A percentile compares a stretch with the other conserved stretches of the same genome.
phyloP scores from a whole-genome alignment of 768 basidiomycete genomes.

The Mycena alexandri region DNA sequence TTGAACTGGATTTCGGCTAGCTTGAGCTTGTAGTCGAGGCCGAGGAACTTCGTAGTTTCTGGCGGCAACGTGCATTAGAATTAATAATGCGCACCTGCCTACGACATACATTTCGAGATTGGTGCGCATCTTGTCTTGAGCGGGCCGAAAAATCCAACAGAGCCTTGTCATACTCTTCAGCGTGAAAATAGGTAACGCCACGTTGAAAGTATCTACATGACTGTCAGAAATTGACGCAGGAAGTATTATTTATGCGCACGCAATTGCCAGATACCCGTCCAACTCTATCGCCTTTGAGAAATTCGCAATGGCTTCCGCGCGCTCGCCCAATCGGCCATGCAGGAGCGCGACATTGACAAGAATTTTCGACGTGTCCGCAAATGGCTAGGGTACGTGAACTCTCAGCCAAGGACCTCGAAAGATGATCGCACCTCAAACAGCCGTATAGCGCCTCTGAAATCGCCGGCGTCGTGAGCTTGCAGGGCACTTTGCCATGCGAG shows the following conservation, averaged over 20 bases:
- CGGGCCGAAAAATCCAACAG: slow-evolving; percentile 35
- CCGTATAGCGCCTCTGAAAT: slow-evolving; percentile 31
- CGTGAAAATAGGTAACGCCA: slow-evolving; percentile 30
- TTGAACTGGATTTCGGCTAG: slow-evolving; percentile 34
- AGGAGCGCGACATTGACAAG: slow-evolving; percentile 78
- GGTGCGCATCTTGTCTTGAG: slow-evolving; percentile 36
- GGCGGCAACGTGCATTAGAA: neutral
- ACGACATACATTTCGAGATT: slow-evolving; percentile 33
- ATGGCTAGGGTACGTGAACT: slow-evolving; percentile 20
- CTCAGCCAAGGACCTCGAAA: no score
- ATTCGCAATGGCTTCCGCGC: slow-evolving; percentile 67
- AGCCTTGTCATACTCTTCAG: slow-evolving; percentile 28
- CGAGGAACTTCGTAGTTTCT: slow-evolving; percentile 38
- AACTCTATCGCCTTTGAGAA: slow-evolving; percentile 67
- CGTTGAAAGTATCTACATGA: slow-evolving; percentile 39
- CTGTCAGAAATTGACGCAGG: no score
- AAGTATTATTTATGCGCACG: slow-evolving; percentile 49
- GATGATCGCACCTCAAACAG: slow-evolving; percentile 36
- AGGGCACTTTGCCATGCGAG: slow-evolving; percentile 37
- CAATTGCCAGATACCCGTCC: slow-evolving; percentile 76
- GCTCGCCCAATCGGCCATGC: slow-evolving; percentile 72
- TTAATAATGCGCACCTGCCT: neutral
- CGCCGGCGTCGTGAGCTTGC: slow-evolving; percentile 28
- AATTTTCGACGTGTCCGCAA: slow-evolving; percentile 59
- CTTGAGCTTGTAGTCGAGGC: slow-evolving; percentile 37